Percentiles rank a stretch among this genome's conserved stretches.
These are phyloP conservation scores for Lojkania enalia DNA, from an alignment of 2,329 filamentous ascomycete genomes.

Conservation along the genomic window DNA sequence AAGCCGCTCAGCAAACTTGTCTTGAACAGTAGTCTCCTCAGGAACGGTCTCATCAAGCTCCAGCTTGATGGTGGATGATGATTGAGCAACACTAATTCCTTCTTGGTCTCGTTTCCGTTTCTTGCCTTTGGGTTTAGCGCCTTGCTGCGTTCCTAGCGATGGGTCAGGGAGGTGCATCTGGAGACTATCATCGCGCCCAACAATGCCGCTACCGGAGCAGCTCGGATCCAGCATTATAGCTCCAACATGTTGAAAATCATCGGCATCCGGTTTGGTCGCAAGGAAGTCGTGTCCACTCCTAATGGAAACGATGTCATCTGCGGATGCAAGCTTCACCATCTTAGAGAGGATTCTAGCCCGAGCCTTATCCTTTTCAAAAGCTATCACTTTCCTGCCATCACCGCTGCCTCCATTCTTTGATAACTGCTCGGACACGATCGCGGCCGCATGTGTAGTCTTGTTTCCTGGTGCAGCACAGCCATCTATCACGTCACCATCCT, in stretches of 20 bases:
- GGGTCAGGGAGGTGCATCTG: slow-evolving; percentile 59
- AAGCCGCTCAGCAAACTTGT: slow-evolving; percentile 59
- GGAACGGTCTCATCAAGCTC: slow-evolving; percentile 35
- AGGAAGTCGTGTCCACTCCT: slow-evolving; percentile 81
- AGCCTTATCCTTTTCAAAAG: slow-evolving; percentile 74
- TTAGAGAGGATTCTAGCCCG: slow-evolving; percentile 77
- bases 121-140: slow-evolving; percentile 26
- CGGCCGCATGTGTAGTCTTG: slow-evolving; percentile 92
- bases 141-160: not conserved
- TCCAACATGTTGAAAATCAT: slow-evolving; percentile 69
- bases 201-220: slow-evolving; percentile 93
- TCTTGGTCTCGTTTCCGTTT: slow-evolving; percentile 37
- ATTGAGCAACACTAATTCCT: slow-evolving; percentile 1
- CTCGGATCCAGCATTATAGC: slow-evolving; percentile 88
- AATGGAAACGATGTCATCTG: slow-evolving; percentile 66
- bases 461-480: slow-evolving; percentile 94
- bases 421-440: slow-evolving; percentile 61
- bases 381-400: slow-evolving; percentile 58
- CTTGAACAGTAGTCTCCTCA: slow-evolving; percentile 45
- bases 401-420: slow-evolving; percentile 1
- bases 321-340: slow-evolving; percentile 81
- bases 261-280: slow-evolving; percentile 66
- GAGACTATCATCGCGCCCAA: slow-evolving; percentile 79
- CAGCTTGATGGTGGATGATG: slow-evolving; percentile 20
- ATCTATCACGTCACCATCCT: slow-evolving; percentile 81